phyloP scores from a whole-genome alignment of 768 basidiomycete genomes.

The Amanita fuliginea region DNA sequence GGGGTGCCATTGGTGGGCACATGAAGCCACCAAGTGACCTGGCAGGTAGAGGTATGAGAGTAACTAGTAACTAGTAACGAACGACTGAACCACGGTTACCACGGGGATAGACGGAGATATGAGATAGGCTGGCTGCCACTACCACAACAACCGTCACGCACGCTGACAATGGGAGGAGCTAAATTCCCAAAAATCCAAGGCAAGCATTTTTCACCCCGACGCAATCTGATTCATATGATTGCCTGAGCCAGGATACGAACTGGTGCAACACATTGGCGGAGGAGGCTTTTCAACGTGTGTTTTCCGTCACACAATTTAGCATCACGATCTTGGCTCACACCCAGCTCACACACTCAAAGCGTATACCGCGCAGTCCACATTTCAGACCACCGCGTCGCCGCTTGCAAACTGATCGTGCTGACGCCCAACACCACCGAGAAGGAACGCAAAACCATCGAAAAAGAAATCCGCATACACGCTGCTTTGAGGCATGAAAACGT shows the following conservation, averaged over 20 bases:
- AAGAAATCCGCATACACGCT: constrained; percentile 86
- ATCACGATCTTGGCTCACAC: neutral
- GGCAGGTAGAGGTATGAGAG: too few species aligned
- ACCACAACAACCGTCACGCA: too few species aligned
- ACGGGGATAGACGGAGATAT: too few species aligned
- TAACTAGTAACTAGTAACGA: too few species aligned
- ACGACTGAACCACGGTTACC: too few species aligned
- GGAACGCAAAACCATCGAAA: constrained; percentile 74
- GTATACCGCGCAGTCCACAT: constrained; percentile 79
- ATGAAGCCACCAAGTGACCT: too few species aligned
- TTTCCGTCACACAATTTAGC: constrained; percentile 16
- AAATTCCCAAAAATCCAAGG: constrained; percentile 4
- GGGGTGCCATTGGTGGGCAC: too few species aligned
- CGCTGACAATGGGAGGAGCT: neutral
- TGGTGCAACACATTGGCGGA: constrained; percentile 72
- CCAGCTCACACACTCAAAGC: constrained; percentile 24
- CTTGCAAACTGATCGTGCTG: constrained; percentile 75
- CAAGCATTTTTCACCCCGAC: neutral
- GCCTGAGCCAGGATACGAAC: constrained; percentile 44
- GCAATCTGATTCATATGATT: too few species aligned
- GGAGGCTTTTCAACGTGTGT: constrained; percentile 86
- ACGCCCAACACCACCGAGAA: constrained; percentile 51
- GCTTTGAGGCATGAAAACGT: constrained; percentile 71
- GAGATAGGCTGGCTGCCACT: too few species aligned
- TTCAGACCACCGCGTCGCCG: constrained; percentile 56